Conservation (phyloP, 2,329 filamentous ascomycete genomes). For the Fusarium sp. region DNA sequence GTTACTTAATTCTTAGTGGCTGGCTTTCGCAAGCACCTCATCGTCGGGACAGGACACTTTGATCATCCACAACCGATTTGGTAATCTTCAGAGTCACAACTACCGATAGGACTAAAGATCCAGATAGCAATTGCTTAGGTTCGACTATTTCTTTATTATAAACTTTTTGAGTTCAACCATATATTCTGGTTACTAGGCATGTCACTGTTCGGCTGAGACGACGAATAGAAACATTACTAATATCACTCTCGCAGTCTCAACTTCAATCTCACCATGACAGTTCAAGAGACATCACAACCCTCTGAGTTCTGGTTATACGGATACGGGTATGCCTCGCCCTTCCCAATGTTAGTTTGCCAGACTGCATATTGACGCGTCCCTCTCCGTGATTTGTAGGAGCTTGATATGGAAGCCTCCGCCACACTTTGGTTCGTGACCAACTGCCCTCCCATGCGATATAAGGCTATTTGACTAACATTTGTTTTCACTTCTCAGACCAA, state of each 20-base stretch:
- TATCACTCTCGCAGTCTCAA: constrained; percentile 6
- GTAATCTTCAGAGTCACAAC: constrained; percentile 9
- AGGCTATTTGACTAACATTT: constrained; percentile 16
- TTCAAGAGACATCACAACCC: constrained; percentile 50
- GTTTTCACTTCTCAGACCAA: constrained; percentile 72
- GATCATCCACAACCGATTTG: constrained; percentile 17
- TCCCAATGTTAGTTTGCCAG: constrained; percentile 24
- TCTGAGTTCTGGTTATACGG: constrained; percentile 96
- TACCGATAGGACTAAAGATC: constrained; percentile 6
- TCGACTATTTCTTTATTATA: not conserved
- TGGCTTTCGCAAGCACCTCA: constrained; percentile 21
- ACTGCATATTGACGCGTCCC: constrained; percentile 11
- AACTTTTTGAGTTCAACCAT: not conserved
- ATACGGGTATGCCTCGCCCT: constrained; percentile 78
- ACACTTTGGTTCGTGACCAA: constrained; percentile 86
- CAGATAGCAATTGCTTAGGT: not conserved
- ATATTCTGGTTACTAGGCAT: not conserved
- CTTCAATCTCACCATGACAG: constrained; percentile 55
- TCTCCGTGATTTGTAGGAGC: constrained; percentile 67
- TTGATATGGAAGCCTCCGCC: constrained; percentile 99
- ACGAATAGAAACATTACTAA: constrained; percentile 29
- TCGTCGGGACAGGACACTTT: constrained; percentile 11
- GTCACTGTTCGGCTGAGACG: not conserved
- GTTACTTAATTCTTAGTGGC: constrained; percentile 29
- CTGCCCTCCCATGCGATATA: constrained; percentile 8